Percentiles rank a stretch among this genome's conserved stretches.
Conservation (phyloP, 345 rosid species). For the Sonneratia caseolaris region DNA sequence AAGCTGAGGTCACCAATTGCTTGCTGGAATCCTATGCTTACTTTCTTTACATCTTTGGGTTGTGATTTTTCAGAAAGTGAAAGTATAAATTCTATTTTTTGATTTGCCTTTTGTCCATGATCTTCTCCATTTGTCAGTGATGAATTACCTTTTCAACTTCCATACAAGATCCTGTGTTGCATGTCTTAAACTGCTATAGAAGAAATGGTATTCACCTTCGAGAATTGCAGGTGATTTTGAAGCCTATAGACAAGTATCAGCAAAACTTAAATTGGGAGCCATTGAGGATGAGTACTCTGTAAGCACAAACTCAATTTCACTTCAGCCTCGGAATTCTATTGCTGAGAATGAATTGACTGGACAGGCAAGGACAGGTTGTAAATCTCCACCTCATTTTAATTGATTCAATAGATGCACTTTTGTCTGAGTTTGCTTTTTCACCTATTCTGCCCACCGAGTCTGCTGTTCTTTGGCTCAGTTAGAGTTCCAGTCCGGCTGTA, state of each 20-base stretch:
- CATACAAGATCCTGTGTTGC: neutral
- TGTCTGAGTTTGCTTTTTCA: neutral
- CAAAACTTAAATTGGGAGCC: conserved; percentile 72
- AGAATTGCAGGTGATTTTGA: conserved; percentile 62
- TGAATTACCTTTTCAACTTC: neutral
- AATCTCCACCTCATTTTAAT: neutral
- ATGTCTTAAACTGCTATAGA: neutral
- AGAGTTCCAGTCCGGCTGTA: conserved; percentile 79
- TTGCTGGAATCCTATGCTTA: neutral
- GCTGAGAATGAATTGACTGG: conserved; percentile 43
- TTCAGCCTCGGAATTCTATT: conserved; percentile 29
- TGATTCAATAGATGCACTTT: neutral
- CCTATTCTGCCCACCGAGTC: neutral
- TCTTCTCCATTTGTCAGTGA: neutral
- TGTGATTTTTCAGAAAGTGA: neutral
- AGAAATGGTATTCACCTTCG: neutral
- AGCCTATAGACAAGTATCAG: conserved; percentile 49
- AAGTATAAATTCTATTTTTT: neutral
- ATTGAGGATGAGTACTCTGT: conserved; percentile 53
- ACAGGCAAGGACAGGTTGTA: conserved; percentile 66
- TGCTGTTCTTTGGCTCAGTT: conserved; percentile 15
- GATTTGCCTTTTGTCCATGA: neutral
- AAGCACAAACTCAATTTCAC: conserved; percentile 21
- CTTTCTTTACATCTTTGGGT: neutral
- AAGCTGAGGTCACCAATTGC: neutral